Evolutionary conservation across 2,329 filamentous ascomycete species (phyloP).

Genomic region (Phyllosticta capitalensis): DNA sequence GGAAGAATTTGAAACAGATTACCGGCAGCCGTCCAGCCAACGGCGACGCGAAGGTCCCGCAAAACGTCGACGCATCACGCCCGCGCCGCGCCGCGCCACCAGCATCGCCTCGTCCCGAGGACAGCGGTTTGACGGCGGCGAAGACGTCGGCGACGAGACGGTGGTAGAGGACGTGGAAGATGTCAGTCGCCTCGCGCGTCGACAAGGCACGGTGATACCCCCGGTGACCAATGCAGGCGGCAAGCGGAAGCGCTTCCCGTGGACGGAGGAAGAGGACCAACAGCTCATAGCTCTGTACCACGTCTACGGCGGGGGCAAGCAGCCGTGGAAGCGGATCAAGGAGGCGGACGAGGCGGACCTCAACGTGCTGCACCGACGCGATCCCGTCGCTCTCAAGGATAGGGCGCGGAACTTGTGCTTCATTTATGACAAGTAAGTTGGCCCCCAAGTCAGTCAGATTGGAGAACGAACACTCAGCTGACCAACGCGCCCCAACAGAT

Average conservation of each 20-base stretch:
- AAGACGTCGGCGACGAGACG: background rate
- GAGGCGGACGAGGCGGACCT: background rate
- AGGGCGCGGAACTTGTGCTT: constrained; percentile 33
- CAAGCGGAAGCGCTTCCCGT: constrained; percentile 11
- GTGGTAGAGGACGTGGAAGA: background rate
- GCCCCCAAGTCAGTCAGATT: background rate
- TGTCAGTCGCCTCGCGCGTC: background rate
- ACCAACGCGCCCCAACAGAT: background rate
- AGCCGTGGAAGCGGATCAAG: constrained; percentile 1
- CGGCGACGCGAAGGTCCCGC: constrained; percentile 14
- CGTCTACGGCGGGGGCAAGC: background rate
- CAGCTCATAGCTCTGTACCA: background rate
- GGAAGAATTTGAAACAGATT: constrained; percentile 35
- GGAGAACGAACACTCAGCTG: background rate
- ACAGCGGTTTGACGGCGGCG: background rate
- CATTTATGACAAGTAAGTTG: constrained; percentile 30
- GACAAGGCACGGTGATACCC: background rate
- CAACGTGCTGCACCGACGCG: constrained; percentile 25
- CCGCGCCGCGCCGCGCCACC: background rate
- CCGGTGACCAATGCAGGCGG: background rate
- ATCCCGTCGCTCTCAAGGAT: constrained; percentile 44
- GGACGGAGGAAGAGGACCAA: constrained; percentile 1
- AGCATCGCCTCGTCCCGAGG: background rate
- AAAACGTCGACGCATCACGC: background rate
- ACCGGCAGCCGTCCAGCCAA: constrained; percentile 13